Base-by-base conservation (phyloP, 805 yeast genomes). In the Yamadazyma paraphyllophila region DNA sequence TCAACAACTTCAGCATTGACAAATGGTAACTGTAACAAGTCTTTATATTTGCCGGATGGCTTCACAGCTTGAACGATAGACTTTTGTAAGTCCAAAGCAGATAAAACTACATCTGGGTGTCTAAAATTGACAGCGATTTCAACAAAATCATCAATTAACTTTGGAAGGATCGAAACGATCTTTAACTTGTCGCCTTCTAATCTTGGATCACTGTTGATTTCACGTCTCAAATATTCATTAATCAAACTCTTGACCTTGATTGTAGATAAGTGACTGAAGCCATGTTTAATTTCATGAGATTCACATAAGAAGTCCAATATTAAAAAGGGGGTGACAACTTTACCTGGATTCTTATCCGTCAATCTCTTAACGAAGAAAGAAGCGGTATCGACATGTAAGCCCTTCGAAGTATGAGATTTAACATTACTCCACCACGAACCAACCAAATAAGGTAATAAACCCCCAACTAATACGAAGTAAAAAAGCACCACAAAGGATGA, bases 371-470 rank as follows among this genome's bases (percentile, higher is more conserved):
- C 82, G 59, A 86, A 88, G 45, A 71, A 61, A 3, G 87, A 78
- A 4, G 99, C 96, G n/a, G 98, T 86, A 24, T 80, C 78, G 41
- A 85, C 82, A 53, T 87, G 88, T 48, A 94, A 73, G 3, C 96
- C 97, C 54, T 80, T 81, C 55, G 83, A 87, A 24, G 97, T 94
- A 59, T 81, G 82, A 2, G 85, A 71, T 61, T 85, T 86, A 43
- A 89, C 88, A 44, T 80, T 82, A 38, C 73, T 72, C 99, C 99
- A 94, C 97, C 97, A 92, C 25, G 73, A 71, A 34, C 89, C 86
- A 26, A 95, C 98, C 39, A 86, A 65, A 44, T 73, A 71, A 2
- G 99, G 99, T 46, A 94, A 75, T 4, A 88, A 71, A 3, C 85
- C 72, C 15, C 95, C 97, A 55, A 94, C 82, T 36, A 88, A 63